Evolutionary conservation across 2,329 filamentous ascomycete species (phyloP).

Genomic region (Epichloe bromicola): DNA sequence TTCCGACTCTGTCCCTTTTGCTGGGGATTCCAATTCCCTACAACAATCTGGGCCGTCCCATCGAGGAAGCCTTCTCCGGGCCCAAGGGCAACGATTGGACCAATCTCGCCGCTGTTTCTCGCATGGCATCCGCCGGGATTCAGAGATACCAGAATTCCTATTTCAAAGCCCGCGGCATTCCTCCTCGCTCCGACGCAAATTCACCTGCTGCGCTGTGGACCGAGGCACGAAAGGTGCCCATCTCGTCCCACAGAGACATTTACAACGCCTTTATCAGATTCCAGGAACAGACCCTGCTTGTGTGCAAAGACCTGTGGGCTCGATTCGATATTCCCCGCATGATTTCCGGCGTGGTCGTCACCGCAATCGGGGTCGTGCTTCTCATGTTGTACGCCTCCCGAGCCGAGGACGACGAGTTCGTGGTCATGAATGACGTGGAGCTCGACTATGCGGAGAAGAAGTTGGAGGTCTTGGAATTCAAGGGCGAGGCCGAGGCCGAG

Average conservation of each 20-base stretch:
- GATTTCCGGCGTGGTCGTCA: conserved; percentile 61
- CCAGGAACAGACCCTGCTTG: conserved; percentile 61
- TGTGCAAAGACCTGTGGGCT: conserved; percentile 82
- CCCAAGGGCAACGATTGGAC: conserved; percentile 55
- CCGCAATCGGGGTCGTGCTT: conserved; percentile 53
- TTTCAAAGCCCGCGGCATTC: conserved; percentile 55
- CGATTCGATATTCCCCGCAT: conserved; percentile 83
- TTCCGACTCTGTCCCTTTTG: conserved; percentile 79
- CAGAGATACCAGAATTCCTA: conserved; percentile 82
- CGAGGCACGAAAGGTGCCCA: conserved; percentile 26
- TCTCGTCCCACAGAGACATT: conserved; percentile 22
- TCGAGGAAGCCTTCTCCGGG: conserved; percentile 84
- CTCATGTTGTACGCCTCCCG: conserved; percentile 61
- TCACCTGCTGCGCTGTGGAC: conserved; percentile 30
- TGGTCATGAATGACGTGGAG: conserved; percentile 40
- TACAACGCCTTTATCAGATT: conserved; percentile 56
- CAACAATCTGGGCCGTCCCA: conserved; percentile 86
- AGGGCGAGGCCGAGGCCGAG: conserved; percentile 25
- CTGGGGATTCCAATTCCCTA: conserved; percentile 88
- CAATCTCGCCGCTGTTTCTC: conserved; percentile 65
- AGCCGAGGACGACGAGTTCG: conserved; percentile 40
- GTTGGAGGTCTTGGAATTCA: conserved; percentile 33
- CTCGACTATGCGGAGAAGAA: conserved; percentile 47
- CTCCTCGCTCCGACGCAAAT: conserved; percentile 37
- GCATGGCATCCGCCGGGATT: conserved; percentile 71